Conservation (phyloP, 108 stramenopile species). For the Pseudonitzschia pungens region DNA sequence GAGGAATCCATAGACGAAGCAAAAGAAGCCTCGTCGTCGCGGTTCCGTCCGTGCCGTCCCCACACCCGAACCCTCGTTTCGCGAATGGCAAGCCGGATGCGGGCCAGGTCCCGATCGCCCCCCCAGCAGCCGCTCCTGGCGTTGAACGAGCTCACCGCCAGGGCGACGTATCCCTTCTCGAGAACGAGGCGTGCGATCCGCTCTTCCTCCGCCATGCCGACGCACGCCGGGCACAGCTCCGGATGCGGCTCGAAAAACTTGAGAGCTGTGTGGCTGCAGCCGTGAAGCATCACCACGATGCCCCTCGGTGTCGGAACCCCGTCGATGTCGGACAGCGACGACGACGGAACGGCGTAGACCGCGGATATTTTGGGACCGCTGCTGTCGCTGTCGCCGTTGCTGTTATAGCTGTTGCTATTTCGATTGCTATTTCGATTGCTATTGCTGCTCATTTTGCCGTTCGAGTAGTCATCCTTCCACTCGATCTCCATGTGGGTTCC, state of each 20-base stretch:
- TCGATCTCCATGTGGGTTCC: slow-evolving; percentile 3
- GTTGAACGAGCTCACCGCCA: slow-evolving; percentile 39
- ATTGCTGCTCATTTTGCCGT: background rate
- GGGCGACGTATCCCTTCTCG: slow-evolving; percentile 35
- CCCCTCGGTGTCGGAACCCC: slow-evolving; percentile 19
- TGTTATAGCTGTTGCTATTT: background rate
- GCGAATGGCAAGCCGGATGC: slow-evolving; percentile 27
- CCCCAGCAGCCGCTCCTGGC: slow-evolving; percentile 44
- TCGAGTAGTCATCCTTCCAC: background rate
- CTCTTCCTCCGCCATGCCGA: slow-evolving; percentile 52
- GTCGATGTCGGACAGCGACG: background rate
- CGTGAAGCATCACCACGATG: slow-evolving; percentile 44
- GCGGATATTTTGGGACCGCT: background rate
- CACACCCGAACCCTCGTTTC: background rate
- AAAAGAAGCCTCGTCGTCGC: background rate
- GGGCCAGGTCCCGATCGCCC: slow-evolving; percentile 18
- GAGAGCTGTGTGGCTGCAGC: slow-evolving; percentile 45
- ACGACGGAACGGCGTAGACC: background rate
- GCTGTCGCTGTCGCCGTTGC: background rate
- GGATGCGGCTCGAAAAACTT: slow-evolving; percentile 50
- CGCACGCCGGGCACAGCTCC: slow-evolving; percentile 34
- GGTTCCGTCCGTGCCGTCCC: background rate
- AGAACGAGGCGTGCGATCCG: slow-evolving; percentile 35
- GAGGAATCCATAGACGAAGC: too few species aligned
- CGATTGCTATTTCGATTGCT: background rate